Percentiles rank a stretch among this genome's conserved stretches.
Conservation (phyloP, 257 asterid genomes). For the Solanum bulbocastanum region DNA sequence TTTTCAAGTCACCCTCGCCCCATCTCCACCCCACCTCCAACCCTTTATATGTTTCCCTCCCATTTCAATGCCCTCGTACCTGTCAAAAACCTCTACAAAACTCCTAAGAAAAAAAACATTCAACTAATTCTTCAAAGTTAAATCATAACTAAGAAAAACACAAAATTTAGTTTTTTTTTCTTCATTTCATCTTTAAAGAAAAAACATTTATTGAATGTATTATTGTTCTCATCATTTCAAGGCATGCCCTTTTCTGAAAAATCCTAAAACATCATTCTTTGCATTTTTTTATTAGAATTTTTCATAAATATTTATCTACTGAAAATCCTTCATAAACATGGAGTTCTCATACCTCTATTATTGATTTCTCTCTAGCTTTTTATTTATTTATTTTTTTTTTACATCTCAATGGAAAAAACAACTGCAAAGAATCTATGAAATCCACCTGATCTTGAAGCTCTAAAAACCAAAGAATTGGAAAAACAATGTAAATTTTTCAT, state of each 20-base stretch:
- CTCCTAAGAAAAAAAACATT: not conserved
- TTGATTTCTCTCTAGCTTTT: not conserved
- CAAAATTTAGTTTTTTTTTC: not conserved
- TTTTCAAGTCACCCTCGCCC: not conserved
- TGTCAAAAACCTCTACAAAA: not conserved
- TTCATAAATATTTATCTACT: not conserved
- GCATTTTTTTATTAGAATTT: not conserved
- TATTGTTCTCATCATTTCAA: not conserved
- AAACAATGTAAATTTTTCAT: not conserved
- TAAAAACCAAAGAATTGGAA: too few species aligned
- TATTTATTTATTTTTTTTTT: too few species aligned
- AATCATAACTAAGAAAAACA: not conserved
- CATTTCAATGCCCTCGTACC: not conserved
- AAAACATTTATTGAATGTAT: too few species aligned
- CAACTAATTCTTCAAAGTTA: not conserved
- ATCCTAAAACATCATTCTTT: not conserved
- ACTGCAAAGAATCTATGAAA: not conserved
- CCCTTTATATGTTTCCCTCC: not conserved
- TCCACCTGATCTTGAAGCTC: not conserved
- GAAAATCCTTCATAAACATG: not conserved
- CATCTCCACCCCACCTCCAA: not conserved
- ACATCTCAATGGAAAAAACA: not conserved
- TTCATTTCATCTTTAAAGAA: not conserved
- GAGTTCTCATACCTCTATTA: not conserved
- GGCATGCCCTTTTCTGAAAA: not conserved